A percentile compares a stretch with the other conserved stretches of the same genome.
phyloP scores from a whole-genome alignment of 75 land plant species.

The Selaginella tamariscina region DNA sequence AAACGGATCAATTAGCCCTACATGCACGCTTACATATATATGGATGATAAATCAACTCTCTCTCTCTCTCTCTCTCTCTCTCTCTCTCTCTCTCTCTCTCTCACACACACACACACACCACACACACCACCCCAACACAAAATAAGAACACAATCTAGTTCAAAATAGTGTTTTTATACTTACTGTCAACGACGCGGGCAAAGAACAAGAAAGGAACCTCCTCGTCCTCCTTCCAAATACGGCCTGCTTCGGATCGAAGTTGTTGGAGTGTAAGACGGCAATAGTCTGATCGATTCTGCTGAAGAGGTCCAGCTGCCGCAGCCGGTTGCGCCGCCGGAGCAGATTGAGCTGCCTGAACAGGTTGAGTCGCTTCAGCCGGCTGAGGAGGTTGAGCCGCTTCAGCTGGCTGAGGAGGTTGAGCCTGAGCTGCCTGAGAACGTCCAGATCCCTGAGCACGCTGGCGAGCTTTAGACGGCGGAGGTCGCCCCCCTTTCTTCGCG shows the following conservation, averaged over 20 bases:
- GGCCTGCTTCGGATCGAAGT: conserved; percentile 49
- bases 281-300: background rate
- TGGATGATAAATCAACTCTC: background rate
- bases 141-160: too few relatives aligned
- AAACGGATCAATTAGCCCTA: background rate
- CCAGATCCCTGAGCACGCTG: too few relatives aligned
- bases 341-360: background rate
- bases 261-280: conserved; percentile 6
- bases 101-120: too few relatives aligned
- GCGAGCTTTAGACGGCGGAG: conserved; percentile 15
- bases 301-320: background rate
- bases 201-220: conserved; percentile 82
- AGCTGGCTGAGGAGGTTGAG: background rate
- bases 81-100: too few relatives aligned
- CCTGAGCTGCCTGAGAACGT: background rate
- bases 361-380: background rate
- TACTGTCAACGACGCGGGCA: conserved; percentile 32
- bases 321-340: conserved; percentile 1
- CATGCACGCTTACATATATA: background rate
- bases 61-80: too few relatives aligned
- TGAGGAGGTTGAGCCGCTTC: background rate
- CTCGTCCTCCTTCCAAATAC: conserved; percentile 72
- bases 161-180: too few relatives aligned
- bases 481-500: conserved; percentile 15
- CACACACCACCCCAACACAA: too few relatives aligned